Evolutionary conservation across 116 monocot genomes (phyloP).

Genomic region (Dioscorea cayenensis): DNA sequence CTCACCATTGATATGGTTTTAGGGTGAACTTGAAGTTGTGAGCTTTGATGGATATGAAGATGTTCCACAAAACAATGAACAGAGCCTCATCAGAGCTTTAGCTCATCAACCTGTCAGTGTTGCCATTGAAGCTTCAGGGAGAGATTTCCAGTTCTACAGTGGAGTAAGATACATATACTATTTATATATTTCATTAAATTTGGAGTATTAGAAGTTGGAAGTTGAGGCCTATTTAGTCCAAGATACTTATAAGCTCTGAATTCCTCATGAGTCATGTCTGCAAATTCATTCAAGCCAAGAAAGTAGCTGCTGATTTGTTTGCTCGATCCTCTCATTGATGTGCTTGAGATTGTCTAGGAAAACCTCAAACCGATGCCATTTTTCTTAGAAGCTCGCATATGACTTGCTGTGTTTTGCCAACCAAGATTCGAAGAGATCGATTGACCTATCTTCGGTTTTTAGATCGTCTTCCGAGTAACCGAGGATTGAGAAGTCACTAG

Average conservation of each 20-base stretch:
- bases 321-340: slow-evolving; percentile 39
- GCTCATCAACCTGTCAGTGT: slow-evolving; percentile 84
- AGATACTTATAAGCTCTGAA: slow-evolving; percentile 31
- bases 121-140: slow-evolving; percentile 84
- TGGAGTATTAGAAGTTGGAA: slow-evolving; percentile 25
- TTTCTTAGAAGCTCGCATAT: slow-evolving; percentile 25
- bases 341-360: slow-evolving; percentile 39
- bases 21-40: slow-evolving; percentile 44
- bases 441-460: slow-evolving; percentile 14
- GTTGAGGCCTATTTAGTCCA: slow-evolving; percentile 10
- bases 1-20: not conserved
- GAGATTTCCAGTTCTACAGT: slow-evolving; percentile 66
- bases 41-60: slow-evolving; percentile 69
- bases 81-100: slow-evolving; percentile 60
- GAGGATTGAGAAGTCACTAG: slow-evolving; percentile 28
- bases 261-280: slow-evolving; percentile 38
- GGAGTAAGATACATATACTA: slow-evolving; percentile 41
- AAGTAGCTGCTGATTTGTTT: slow-evolving; percentile 26
- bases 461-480: slow-evolving; percentile 25
- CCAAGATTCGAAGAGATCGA: slow-evolving; percentile 32
- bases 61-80: slow-evolving; percentile 65
- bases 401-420: slow-evolving; percentile 23
- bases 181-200: not conserved
- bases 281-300: slow-evolving; percentile 35
- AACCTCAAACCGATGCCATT: slow-evolving; percentile 20